Conservation (phyloP, 225 moss, liverwort and hornwort genomes). For the Pseudoscleropodium purum region DNA sequence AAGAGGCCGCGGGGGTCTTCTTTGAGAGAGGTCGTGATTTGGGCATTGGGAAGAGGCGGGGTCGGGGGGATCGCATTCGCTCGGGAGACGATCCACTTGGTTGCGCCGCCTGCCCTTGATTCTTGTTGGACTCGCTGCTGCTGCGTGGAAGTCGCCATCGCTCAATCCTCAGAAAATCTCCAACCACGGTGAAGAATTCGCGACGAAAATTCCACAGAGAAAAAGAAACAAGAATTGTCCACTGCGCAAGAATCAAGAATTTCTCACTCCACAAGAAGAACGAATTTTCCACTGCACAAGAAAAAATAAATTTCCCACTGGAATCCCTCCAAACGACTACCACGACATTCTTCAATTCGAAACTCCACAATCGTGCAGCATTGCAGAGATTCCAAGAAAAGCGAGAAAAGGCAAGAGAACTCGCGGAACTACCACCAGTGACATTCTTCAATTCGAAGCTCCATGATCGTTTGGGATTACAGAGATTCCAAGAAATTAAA, state of each 20-base stretch:
- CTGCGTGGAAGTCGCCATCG: conserved; percentile 15
- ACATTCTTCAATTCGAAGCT: neutral
- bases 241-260: neutral
- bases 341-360: neutral
- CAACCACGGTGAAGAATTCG: neutral
- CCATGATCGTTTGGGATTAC: neutral
- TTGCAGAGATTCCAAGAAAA: neutral
- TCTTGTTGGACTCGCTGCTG: conserved; percentile 34
- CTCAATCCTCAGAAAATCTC: neutral
- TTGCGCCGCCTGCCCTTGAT: conserved; percentile 68
- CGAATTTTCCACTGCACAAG: neutral
- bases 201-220: neutral
- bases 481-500: neutral
- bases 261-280: neutral
- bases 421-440: neutral
- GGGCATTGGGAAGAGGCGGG: conserved; percentile 25
- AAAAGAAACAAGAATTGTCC: neutral
- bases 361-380: neutral
- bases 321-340: neutral
- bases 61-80: conserved; percentile 36
- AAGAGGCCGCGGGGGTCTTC: neutral
- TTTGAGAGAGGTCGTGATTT: conserved; percentile 23
- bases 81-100: conserved; percentile 82
- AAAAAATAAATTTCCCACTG: neutral
- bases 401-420: neutral